phyloP scores from a whole-genome alignment of 805 yeast species.

The Pichia manshurica region DNA sequence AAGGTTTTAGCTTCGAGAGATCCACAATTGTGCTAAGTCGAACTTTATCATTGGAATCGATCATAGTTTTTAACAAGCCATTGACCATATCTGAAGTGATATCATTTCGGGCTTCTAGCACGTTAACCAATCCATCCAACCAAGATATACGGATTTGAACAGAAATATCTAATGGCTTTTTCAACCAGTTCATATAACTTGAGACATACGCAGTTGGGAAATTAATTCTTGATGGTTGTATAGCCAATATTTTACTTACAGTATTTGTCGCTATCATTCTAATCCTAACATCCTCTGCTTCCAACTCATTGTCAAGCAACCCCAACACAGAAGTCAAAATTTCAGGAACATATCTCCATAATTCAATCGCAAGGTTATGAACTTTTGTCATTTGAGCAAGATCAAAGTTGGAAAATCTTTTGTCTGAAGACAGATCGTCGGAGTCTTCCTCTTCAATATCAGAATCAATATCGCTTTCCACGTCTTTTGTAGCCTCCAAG shows the following conservation, averaged over 20 bases:
- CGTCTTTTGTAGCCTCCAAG: constrained; percentile 39
- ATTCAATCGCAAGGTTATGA: constrained; percentile 55
- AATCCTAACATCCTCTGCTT: constrained; percentile 59
- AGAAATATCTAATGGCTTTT: constrained; percentile 65
- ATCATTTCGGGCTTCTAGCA: constrained; percentile 42
- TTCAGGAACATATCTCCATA: constrained; percentile 79
- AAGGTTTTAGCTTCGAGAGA: constrained; percentile 41
- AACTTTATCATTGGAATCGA: constrained; percentile 72
- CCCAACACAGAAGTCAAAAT: constrained; percentile 70
- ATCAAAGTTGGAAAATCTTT: constrained; percentile 1
- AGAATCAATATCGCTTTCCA: constrained; percentile 61
- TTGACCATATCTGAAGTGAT: constrained; percentile 45
- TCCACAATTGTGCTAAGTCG: constrained; percentile 55
- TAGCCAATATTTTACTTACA: constrained; percentile 58
- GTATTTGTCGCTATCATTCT: constrained; percentile 68
- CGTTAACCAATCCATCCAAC: constrained; percentile 52
- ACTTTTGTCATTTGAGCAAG: constrained; percentile 48
- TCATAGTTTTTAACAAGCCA: constrained; percentile 61
- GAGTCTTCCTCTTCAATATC: constrained; percentile 17
- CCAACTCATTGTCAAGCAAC: constrained; percentile 70
- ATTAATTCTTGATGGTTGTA: constrained; percentile 44
- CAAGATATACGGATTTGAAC: constrained; percentile 61
- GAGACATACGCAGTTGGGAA: constrained; percentile 53
- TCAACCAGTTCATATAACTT: constrained; percentile 67
- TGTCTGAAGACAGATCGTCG: constrained; percentile 41